Evolutionary conservation across 768 basidiomycete species (phyloP), one percentile per base, ranked within the genome.

Genomic region (Rhodotorula kratochvilovae): DNA sequence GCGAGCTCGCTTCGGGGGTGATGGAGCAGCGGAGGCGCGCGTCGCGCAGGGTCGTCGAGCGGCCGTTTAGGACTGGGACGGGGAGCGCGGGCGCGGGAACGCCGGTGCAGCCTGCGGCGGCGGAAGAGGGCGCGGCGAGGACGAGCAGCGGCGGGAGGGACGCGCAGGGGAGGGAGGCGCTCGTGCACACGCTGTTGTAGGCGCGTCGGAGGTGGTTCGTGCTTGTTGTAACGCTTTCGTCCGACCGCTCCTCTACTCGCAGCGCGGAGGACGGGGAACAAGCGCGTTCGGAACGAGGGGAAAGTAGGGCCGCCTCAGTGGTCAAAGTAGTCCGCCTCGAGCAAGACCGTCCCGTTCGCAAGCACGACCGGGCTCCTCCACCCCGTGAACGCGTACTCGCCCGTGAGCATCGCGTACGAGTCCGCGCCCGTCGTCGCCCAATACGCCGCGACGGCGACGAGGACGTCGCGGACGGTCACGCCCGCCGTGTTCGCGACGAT

Each of bases 31-130:
- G 50, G 42, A 45, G 70, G 51, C 67, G 60, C 51, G n/a, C 42
- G 61, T 63, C 61, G 27, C 53, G 70, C 56, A 60, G n/a, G 35
- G 35, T 71, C 27, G 66, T 71, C 17, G 70, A 71, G 66, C 43
- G 57, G 53, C 56, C 61, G 43, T 58, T 71, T 7, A 50, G 48
- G 58, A 58, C 66, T 7, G 45, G 55, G 48, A 7, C 17, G 23
- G 45, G 31, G 43, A 35, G 43, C 21, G 54, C 29, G 63, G 21
- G 21, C 10, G 5, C 6, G 39, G 5, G 29, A 25, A 35, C 16
- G 36, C 12, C 51, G 29, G 31, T 11, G 63, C 23, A 25, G 3
- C 3, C 4, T 8, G 63, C 12, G 2, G 45, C 33, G 8, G 55
- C 27, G 2, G 23, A 25, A 25, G 43, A 35, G 33, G 31, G 1